Evolutionary conservation across 2,329 filamentous ascomycete species (phyloP).

Genomic region (Talaromyces sp.): DNA sequence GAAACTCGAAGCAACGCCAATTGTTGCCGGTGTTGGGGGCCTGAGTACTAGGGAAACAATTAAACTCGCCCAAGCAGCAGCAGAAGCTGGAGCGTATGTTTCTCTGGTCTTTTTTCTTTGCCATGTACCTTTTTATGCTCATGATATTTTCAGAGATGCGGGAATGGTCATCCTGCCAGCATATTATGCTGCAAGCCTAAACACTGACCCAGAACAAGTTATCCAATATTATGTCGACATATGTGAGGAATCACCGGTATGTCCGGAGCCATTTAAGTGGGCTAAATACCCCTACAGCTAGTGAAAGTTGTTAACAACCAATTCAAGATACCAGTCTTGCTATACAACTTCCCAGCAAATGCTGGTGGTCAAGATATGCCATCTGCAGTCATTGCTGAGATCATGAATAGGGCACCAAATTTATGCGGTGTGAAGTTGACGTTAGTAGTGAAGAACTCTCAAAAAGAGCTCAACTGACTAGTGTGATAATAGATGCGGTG

Average conservation of each 20-base stretch:
- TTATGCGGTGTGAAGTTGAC: slow-evolving; percentile 20
- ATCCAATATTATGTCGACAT: slow-evolving; percentile 21
- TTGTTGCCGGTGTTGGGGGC: slow-evolving; percentile 19
- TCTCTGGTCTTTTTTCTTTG: not conserved
- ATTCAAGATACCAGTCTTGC: slow-evolving; percentile 17
- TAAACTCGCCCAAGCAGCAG: slow-evolving; percentile 14
- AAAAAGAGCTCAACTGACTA: not conserved
- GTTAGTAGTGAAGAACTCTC: slow-evolving; percentile 6
- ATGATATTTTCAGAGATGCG: slow-evolving; percentile 15
- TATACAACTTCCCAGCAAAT: slow-evolving; percentile 21
- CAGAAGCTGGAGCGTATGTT: slow-evolving; percentile 18
- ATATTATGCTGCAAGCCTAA: slow-evolving; percentile 21
- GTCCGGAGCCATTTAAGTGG: not conserved
- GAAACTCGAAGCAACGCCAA: slow-evolving; percentile 16
- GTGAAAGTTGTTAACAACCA: not conserved
- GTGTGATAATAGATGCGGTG: slow-evolving; percentile 16
- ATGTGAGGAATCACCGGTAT: slow-evolving; percentile 18
- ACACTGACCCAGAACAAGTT: slow-evolving; percentile 16
- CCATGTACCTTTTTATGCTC: not conserved
- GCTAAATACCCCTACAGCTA: not conserved
- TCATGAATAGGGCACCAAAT: slow-evolving; percentile 15
- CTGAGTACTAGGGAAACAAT: slow-evolving; percentile 21
- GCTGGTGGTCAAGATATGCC: slow-evolving; percentile 20
- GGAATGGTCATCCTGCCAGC: slow-evolving; percentile 21
- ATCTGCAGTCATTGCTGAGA: slow-evolving; percentile 16